phyloP scores from a whole-genome alignment of 169 alveolate genomes.

The Sarcocystis neurona region DNA sequence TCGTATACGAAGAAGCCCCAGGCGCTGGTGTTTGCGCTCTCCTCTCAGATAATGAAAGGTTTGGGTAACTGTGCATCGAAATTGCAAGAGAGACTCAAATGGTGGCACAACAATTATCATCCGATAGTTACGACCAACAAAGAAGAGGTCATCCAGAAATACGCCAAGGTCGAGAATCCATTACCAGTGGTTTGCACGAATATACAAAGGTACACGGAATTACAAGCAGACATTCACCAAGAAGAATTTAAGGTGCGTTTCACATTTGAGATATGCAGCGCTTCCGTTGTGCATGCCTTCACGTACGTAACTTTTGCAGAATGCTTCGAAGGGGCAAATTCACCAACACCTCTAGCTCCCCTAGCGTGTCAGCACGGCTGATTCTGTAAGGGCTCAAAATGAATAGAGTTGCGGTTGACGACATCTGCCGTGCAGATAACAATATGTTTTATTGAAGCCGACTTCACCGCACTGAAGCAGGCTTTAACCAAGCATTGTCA shows the following conservation, averaged over 20 bases:
- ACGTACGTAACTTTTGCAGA: no score
- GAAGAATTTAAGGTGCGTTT: constrained; percentile 66
- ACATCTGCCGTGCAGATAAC: constrained; percentile 39
- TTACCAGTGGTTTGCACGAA: constrained; percentile 67
- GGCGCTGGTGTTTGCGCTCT: no score
- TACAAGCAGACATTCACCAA: constrained; percentile 74
- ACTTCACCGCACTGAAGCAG: constrained; percentile 69
- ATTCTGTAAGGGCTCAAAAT: no score
- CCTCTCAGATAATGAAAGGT: constrained; percentile 29
- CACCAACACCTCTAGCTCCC: no score
- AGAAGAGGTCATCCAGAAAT: constrained; percentile 67
- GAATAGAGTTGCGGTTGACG: no score
- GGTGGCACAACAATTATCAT: constrained; percentile 73
- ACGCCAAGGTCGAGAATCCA: constrained; percentile 69
- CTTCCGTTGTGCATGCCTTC: neutral
- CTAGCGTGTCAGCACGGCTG: no score
- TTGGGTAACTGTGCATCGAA: constrained; percentile 33
- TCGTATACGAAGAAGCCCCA: no score
- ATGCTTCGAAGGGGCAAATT: no score
- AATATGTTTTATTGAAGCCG: constrained; percentile 72
- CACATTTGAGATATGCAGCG: no score
- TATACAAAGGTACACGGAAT: constrained; percentile 70
- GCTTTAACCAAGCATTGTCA: constrained; percentile 71
- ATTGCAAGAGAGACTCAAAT: constrained; percentile 70
- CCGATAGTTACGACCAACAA: constrained; percentile 68